phyloP scores from a whole-genome alignment of 2,329 filamentous ascomycete species.

The Diaporthe ilicicola region DNA sequence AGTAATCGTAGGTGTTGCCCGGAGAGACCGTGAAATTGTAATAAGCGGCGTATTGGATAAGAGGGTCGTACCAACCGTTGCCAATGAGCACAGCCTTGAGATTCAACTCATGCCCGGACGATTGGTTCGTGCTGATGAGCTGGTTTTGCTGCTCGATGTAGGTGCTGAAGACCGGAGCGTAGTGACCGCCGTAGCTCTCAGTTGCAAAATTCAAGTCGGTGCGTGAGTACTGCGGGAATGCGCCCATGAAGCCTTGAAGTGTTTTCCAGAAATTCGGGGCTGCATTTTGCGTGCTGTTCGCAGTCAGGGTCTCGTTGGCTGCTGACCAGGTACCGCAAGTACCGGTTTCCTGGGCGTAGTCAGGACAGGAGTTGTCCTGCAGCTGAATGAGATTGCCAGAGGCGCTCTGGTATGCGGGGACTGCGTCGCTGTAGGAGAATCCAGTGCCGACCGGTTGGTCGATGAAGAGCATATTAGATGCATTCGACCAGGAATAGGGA shows the following conservation, averaged over 20 bases:
- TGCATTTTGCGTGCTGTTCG: slow-evolving; percentile 60
- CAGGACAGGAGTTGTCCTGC: slow-evolving; percentile 56
- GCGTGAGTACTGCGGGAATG: slow-evolving; percentile 60
- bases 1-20: slow-evolving; percentile 65
- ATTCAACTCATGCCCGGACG: slow-evolving; percentile 53
- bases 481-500: slow-evolving; percentile 63
- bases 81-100: slow-evolving; percentile 62
- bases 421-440: slow-evolving; percentile 55
- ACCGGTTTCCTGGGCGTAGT: slow-evolving; percentile 51
- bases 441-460: slow-evolving; percentile 69
- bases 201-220: slow-evolving; percentile 63
- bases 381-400: slow-evolving; percentile 49
- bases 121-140: slow-evolving; percentile 39
- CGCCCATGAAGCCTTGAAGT: slow-evolving; percentile 70
- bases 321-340: slow-evolving; percentile 65
- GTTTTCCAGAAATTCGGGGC: slow-evolving; percentile 69
- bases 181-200: slow-evolving; percentile 67
- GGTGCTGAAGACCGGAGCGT: slow-evolving; percentile 62
- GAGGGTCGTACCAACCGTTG: slow-evolving; percentile 66
- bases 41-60: slow-evolving; percentile 64
- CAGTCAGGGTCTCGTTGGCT: slow-evolving; percentile 60
- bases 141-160: slow-evolving; percentile 58
- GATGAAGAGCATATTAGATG: slow-evolving; percentile 68
- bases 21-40: slow-evolving; percentile 66
- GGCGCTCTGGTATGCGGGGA: slow-evolving; percentile 45